Evolutionary conservation across 148 eudicot genomes (phyloP).

Genomic region (Euryodendron excelsum): DNA sequence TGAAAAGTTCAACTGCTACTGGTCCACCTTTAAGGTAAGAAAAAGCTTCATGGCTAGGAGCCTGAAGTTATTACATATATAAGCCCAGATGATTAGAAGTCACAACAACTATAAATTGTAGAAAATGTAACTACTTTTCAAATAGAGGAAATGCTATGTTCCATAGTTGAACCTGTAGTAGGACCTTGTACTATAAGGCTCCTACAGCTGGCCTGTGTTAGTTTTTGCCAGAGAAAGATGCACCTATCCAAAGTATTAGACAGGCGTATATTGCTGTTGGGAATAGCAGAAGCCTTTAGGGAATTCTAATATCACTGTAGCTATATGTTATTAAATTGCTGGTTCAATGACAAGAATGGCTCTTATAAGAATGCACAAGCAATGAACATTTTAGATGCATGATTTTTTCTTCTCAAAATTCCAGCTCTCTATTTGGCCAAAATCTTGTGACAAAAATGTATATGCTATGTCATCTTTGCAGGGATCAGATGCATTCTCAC

Average conservation of each 20-base stretch:
- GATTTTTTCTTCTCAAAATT: background rate
- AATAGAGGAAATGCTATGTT: background rate
- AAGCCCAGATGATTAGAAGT: background rate
- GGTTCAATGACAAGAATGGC: background rate
- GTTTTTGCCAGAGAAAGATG: background rate
- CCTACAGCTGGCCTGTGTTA: background rate
- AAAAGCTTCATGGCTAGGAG: too few species aligned
- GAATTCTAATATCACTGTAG: background rate
- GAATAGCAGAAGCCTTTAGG: background rate
- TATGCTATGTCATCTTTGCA: slow-evolving; percentile 29
- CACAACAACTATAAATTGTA: too few species aligned
- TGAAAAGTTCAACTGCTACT: too few species aligned
- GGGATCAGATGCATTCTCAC: slow-evolving; percentile 96
- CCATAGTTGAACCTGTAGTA: background rate
- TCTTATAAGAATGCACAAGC: background rate
- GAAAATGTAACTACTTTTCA: background rate
- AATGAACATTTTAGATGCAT: background rate
- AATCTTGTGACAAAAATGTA: background rate
- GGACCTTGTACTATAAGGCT: background rate
- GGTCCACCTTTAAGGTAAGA: too few species aligned
- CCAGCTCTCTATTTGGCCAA: background rate
- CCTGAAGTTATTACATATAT: background rate
- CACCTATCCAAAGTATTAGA: background rate
- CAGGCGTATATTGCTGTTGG: background rate
- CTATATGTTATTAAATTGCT: background rate